Conservation (phyloP, 208 protist genomes). For the Leishmania major region DNA sequence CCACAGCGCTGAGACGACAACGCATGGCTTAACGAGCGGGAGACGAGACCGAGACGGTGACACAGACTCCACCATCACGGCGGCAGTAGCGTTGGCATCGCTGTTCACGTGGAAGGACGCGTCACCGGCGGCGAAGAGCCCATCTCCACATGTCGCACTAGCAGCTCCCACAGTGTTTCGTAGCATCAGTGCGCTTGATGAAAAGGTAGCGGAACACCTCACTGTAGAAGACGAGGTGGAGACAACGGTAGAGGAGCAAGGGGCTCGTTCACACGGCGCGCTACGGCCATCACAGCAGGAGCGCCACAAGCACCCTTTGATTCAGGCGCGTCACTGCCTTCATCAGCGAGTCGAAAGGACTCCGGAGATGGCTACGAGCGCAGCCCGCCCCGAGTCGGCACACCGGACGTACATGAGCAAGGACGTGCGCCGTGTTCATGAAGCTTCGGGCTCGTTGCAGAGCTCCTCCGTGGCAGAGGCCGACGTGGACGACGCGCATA, state of each 20-base stretch:
- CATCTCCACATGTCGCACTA: not conserved
- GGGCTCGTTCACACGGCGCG: not conserved
- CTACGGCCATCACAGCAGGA: not conserved
- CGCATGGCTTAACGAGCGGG: constrained; percentile 4
- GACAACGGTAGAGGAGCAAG: not conserved
- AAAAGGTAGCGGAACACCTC: not conserved
- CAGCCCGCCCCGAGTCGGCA: not conserved
- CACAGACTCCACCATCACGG: not conserved
- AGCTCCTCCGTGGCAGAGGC: not conserved
- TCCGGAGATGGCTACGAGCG: not conserved
- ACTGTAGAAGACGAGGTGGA: not conserved
- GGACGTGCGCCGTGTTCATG: not conserved
- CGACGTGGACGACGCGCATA: not conserved
- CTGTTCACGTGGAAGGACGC: not conserved
- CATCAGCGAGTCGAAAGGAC: not conserved
- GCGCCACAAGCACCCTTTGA: not conserved
- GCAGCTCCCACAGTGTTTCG: not conserved
- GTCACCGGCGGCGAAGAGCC: not conserved
- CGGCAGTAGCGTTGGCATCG: not conserved
- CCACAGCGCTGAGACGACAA: not conserved
- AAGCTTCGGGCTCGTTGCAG: not conserved
- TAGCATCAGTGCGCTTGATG: not conserved
- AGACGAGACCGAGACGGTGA: constrained; percentile 4
- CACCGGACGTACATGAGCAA: not conserved
- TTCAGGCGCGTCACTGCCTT: not conserved